phyloP scores from a whole-genome alignment of 805 yeast genomes.

The Lachancea cidri region DNA sequence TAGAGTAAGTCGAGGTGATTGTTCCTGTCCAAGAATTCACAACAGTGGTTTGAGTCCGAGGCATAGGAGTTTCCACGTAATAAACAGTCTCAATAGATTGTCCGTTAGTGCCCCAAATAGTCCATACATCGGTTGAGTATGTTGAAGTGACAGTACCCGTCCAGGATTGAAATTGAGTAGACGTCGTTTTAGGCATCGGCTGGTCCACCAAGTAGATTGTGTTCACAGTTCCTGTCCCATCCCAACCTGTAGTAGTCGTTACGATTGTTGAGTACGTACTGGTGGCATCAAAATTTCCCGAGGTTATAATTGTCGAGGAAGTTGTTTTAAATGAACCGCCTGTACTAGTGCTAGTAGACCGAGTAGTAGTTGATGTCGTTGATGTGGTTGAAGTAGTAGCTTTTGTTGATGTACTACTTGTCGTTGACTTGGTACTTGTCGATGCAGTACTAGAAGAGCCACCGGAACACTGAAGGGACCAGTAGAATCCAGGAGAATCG shows the following conservation, averaged over 20 bases:
- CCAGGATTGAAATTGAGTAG: conserved; percentile 4
- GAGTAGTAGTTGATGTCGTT: conserved; percentile 12
- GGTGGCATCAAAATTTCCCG: conserved; percentile 2
- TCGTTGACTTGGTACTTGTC: background rate
- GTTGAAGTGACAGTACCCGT: conserved; percentile 5
- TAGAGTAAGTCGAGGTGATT: conserved; percentile 1
- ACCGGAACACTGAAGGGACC: conserved; percentile 8
- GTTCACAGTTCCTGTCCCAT: conserved; percentile 9
- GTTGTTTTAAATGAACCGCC: background rate
- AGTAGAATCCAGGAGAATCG: conserved; percentile 18
- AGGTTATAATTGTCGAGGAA: background rate
- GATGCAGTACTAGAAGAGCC: background rate
- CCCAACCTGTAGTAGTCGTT: background rate
- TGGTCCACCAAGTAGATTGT: conserved; percentile 8
- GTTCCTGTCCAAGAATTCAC: background rate
- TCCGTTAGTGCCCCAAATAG: conserved; percentile 1
- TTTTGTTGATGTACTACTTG: background rate
- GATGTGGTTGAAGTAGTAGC: background rate
- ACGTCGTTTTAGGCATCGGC: conserved; percentile 5
- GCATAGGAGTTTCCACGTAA: conserved; percentile 8
- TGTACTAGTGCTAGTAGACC: too few species aligned
- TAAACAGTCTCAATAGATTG: conserved; percentile 9
- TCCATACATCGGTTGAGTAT: background rate
- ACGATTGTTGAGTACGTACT: conserved; percentile 6
- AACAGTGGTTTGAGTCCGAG: background rate